Evolutionary conservation across 73 alveolate genomes (phyloP), one percentile per base, ranked within the genome.

Genomic region (Paramecium primaurelia): DNA sequence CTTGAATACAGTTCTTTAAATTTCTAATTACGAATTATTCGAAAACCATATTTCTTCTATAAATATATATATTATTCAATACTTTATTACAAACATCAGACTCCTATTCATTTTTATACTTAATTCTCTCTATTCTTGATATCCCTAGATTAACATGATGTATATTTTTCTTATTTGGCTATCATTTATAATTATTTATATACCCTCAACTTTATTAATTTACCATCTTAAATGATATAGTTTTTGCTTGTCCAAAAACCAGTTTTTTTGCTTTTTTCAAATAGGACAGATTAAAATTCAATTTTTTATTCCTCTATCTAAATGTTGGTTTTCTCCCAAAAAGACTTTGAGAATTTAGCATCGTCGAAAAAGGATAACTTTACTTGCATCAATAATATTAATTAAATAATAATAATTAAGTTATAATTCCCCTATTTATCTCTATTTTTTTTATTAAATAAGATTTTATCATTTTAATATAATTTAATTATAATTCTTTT

Each of bases 321-420:
- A 20, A 73, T 20, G 25, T 36, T 12, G 5, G 51, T 32, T 75
- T 75, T 34, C 36, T 36, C 69, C 69, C 88, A 75, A 45, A 75
- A 75, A 18, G 68, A 37, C 28, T 16, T 45, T 10, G 25, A 37
- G 34, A 22, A 75, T 16, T 37, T 14, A 16, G 68, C n/a, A 20
- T 75, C 88, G 37, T 75, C 88, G 42, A 75, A 75, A 18, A 75
- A 75, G 34, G 88, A 75, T 54, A 16, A 12, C 68, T 14, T 51
- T 51, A 16, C 68, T 51, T 51, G 68, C 68, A 51, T 51, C 68
- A 51, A 51, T 51, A 54, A 54, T 54, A 54, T 54, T 18, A 54
- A 54, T 54, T 54, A 54, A 54, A 54, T 54, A 54, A 54, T 49
- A 14, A 12, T 54, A 18, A 54, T 54, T 18, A 54, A 18, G 36